phyloP scores from a whole-genome alignment of 305 asterid species.

The Solanum hybrid region DNA sequence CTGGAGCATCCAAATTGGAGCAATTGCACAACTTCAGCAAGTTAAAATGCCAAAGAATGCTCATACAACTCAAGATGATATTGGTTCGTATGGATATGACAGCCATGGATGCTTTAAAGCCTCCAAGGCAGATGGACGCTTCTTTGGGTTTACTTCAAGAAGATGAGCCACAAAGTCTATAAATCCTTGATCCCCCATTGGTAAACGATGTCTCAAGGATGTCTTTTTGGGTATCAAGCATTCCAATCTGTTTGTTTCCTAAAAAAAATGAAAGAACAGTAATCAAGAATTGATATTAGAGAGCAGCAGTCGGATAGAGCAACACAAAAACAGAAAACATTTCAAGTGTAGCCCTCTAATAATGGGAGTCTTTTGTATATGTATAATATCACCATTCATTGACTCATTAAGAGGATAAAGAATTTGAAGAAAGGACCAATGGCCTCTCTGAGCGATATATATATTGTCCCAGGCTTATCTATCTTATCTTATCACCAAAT shows the following conservation, averaged over 20 bases:
- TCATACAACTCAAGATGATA: slow-evolving; percentile 52
- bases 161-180: slow-evolving; percentile 79
- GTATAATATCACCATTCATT: neutral
- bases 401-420: neutral
- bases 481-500: neutral
- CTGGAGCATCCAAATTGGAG: slow-evolving; percentile 5
- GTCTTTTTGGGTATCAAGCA: slow-evolving; percentile 91
- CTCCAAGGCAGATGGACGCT: slow-evolving; percentile 87
- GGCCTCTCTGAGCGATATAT: neutral
- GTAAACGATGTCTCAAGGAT: slow-evolving; percentile 86
- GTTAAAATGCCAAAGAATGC: neutral
- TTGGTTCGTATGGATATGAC: slow-evolving; percentile 91
- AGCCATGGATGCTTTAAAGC: slow-evolving; percentile 97
- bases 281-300: neutral
- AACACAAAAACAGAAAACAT: neutral
- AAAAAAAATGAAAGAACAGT: slow-evolving; percentile 10
- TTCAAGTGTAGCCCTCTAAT: neutral
- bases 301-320: neutral
- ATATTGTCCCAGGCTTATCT: neutral
- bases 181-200: slow-evolving; percentile 99
- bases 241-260: slow-evolving; percentile 83
- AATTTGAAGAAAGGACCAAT: neutral
- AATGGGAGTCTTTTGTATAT: neutral
- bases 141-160: slow-evolving; percentile 75
- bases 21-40: slow-evolving; percentile 7